These are phyloP conservation scores for Trichophyton mentagrophytes DNA, from an alignment of 2,329 filamentous ascomycete species.

Conservation along the genomic window DNA sequence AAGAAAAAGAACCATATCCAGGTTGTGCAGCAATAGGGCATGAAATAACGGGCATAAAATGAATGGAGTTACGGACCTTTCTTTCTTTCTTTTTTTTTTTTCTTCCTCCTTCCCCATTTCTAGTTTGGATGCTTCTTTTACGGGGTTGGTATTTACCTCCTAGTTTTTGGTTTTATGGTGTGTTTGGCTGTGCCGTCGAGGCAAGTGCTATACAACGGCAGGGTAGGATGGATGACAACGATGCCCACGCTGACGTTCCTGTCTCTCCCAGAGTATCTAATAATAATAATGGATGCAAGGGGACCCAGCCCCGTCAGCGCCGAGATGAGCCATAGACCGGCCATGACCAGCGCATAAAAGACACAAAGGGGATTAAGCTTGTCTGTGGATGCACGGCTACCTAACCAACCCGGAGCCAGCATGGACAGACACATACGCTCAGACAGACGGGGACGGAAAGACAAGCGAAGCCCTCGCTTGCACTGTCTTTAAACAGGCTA, in stretches of 20 bases:
- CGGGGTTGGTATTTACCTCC: neutral
- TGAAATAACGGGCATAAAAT: neutral
- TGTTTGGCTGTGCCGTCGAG: no score
- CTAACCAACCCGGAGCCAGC: neutral
- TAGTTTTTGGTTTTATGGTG: no score
- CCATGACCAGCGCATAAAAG: neutral
- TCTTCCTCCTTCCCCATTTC: neutral
- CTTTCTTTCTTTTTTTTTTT: no score
- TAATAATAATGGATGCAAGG: neutral
- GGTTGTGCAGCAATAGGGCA: constrained; percentile 24
- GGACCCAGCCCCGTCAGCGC: neutral
- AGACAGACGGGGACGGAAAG: no score
- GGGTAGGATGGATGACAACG: no score
- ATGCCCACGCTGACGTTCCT: neutral
- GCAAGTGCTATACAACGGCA: no score
- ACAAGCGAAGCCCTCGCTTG: neutral
- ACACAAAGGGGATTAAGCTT: neutral
- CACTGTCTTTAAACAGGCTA: no score
- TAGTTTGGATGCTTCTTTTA: neutral
- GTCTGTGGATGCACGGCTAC: neutral
- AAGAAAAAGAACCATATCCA: constrained; percentile 44
- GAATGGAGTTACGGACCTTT: neutral
- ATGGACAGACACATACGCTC: no score
- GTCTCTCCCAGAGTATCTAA: neutral
- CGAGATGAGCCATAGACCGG: neutral